These are phyloP conservation scores for Citrus hindsii DNA, from an alignment of 345 rosid species.

Conservation along the genomic window DNA sequence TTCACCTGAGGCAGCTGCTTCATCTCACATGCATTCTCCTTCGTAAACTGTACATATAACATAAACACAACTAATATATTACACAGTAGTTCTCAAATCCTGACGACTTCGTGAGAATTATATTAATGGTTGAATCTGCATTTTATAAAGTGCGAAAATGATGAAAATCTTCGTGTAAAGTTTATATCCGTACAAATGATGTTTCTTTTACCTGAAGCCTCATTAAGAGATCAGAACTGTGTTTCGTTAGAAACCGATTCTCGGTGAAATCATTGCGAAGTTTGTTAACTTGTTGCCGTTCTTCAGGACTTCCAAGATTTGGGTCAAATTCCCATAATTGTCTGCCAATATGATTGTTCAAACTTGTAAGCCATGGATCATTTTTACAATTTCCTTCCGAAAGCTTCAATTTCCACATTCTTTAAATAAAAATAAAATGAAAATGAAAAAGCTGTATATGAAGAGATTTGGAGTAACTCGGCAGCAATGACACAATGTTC, in stretches of 20 bases:
- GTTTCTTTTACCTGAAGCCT: slow-evolving; percentile 40
- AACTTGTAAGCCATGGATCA: slow-evolving; percentile 25
- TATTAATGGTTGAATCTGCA: too few relatives aligned
- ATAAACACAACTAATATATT: too few relatives aligned
- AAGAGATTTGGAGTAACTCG: too few relatives aligned
- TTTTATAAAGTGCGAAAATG: too few relatives aligned
- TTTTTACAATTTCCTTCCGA: slow-evolving; percentile 29
- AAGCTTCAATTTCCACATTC: slow-evolving; percentile 63
- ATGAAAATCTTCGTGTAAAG: too few relatives aligned
- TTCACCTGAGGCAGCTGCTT: background rate
- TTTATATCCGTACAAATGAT: too few relatives aligned
- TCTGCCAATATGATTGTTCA: slow-evolving; percentile 43
- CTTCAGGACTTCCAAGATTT: slow-evolving; percentile 23
- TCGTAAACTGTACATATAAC: slow-evolving; percentile 26
- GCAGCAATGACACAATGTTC: too few relatives aligned
- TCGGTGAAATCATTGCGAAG: slow-evolving; percentile 25
- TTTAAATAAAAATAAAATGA: too few relatives aligned
- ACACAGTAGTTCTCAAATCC: too few relatives aligned
- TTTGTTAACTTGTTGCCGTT: slow-evolving; percentile 28
- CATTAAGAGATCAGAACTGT: slow-evolving; percentile 52
- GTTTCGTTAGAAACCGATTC: slow-evolving; percentile 36
- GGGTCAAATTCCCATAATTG: slow-evolving; percentile 57
- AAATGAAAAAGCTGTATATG: too few relatives aligned
- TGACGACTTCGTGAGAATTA: too few relatives aligned
- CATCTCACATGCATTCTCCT: slow-evolving; percentile 23